These are phyloP conservation scores for Linanthus parryae DNA, from an alignment of 148 eudicot species.

Conservation along the genomic window DNA sequence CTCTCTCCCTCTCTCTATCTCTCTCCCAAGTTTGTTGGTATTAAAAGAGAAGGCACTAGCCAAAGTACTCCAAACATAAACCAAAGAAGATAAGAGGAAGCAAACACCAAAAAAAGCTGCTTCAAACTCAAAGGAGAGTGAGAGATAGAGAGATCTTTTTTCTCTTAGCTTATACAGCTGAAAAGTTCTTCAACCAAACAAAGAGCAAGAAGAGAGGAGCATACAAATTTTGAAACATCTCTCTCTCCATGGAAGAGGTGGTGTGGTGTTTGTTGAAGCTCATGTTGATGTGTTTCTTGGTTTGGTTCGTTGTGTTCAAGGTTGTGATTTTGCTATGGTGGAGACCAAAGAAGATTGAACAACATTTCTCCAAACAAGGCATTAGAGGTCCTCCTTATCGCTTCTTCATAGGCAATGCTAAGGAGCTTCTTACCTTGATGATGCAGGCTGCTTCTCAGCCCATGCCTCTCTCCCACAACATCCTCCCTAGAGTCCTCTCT, in stretches of 20 bases:
- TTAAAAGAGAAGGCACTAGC: slow-evolving; percentile 30
- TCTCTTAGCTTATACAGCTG: slow-evolving; percentile 6
- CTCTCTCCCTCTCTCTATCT: slow-evolving; percentile 15
- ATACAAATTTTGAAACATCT: no score
- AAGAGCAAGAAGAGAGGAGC: no score
- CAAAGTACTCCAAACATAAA: slow-evolving; percentile 13
- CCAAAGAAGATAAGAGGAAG: slow-evolving; percentile 26
- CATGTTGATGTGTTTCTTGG: slow-evolving; percentile 16
- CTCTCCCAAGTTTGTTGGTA: slow-evolving; percentile 16
- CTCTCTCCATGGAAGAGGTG: slow-evolving; percentile 6
- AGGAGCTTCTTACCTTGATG: slow-evolving; percentile 71
- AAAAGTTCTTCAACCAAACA: not conserved
- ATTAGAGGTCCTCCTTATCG: slow-evolving; percentile 81
- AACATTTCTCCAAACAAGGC: slow-evolving; percentile 78
- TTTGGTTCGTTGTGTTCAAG: slow-evolving; percentile 29
- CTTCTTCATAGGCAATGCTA: slow-evolving; percentile 80
- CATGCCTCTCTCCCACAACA: slow-evolving; percentile 69
- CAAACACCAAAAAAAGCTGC: slow-evolving; percentile 30
- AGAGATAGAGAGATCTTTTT: slow-evolving; percentile 11
- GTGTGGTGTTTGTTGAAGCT: slow-evolving; percentile 22
- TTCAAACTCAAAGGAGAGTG: slow-evolving; percentile 8
- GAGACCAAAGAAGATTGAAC: slow-evolving; percentile 71
- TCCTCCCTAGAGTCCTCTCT: slow-evolving; percentile 90
- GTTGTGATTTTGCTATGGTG: slow-evolving; percentile 62
- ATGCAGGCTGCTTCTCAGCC: slow-evolving; percentile 71